Base-by-base conservation (phyloP, 1,139 yeast genomes). In the Taphrina flavorubra region DNA sequence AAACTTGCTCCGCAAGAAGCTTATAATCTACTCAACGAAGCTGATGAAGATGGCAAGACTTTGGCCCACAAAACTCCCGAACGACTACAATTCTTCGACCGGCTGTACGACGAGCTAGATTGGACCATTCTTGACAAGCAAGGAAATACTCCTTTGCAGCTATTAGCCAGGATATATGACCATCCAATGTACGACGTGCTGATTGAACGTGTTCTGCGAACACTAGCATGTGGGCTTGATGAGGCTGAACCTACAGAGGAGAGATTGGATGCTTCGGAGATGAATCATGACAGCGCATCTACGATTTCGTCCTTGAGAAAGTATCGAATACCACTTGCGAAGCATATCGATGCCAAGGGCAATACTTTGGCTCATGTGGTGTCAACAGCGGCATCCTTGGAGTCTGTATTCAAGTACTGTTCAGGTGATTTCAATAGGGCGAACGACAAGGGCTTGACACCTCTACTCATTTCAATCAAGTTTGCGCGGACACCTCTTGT, bases 101-200 rank as follows among this genome's bases (percentile, higher is more conserved):
- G 75, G 46, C 77, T 90, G 25, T 96, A 96, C 0, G 76, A 76
- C 6, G 81, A 80, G 60, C 81, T 90, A 6, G 81, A 88, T 74
- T 94, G 97, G 98, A 83, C 81, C 42, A 75, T 79, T n/a, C 83
- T 83, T 66, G 98, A 94, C 74, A 72, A 74, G 20, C 86, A 84
- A 71, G 86, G 87, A 0, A 91, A 90, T 72, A 90, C 98, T 0
- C 97, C 98, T 0, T 78, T 92, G 14, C 87, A 89, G 77, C 84
- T 90, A 6, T 77, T 90, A 5, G 86, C 91, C 73, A 80, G 97
- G 63, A 87, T 94, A 72, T 92, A 92, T 77, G 97, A 92, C 75
- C 94, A 90, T 73, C 79, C 84, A 0, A 78, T 85, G 37, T 92
- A 92, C 75, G 77, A 80, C 0, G 76, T 76, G 1, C 77, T 92